Conservation (phyloP, 768 basidiomycete genomes). For the Pleurotus pulmonarius region DNA sequence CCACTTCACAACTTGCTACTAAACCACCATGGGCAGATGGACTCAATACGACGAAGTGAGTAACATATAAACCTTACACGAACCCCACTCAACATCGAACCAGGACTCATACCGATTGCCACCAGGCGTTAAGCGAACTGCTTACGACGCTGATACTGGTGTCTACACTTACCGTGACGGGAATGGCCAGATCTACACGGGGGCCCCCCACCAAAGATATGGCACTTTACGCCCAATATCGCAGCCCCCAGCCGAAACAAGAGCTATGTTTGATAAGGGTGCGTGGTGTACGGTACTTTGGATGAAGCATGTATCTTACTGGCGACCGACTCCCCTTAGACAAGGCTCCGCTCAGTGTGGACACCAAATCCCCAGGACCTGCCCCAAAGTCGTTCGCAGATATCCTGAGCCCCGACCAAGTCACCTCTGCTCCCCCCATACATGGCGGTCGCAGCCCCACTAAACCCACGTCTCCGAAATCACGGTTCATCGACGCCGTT, state of each 20-base stretch:
- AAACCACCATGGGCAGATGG: constrained; percentile 2
- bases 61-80: neutral
- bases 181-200: neutral
- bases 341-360: neutral
- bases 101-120: constrained; percentile 11
- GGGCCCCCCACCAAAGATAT: constrained; percentile 5
- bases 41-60: constrained; percentile 10
- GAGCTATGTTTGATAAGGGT: constrained; percentile 4
- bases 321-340: neutral
- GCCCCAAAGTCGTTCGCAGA: constrained; percentile 4
- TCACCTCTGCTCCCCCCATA: neutral
- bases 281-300: neutral
- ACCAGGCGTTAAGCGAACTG: constrained; percentile 8
- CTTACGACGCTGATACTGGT: constrained; percentile 10
- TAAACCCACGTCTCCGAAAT: neutral
- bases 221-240: neutral
- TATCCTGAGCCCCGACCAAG: neutral
- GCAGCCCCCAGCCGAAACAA: neutral
- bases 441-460: neutral
- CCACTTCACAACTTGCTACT: neutral
- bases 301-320: too few species aligned
- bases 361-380: neutral
- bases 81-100: neutral
- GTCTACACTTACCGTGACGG: constrained; percentile 8
- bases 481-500: constrained; percentile 6